Conservation (phyloP, 108 stramenopile genomes). For the Nitzschia inconspicua region DNA sequence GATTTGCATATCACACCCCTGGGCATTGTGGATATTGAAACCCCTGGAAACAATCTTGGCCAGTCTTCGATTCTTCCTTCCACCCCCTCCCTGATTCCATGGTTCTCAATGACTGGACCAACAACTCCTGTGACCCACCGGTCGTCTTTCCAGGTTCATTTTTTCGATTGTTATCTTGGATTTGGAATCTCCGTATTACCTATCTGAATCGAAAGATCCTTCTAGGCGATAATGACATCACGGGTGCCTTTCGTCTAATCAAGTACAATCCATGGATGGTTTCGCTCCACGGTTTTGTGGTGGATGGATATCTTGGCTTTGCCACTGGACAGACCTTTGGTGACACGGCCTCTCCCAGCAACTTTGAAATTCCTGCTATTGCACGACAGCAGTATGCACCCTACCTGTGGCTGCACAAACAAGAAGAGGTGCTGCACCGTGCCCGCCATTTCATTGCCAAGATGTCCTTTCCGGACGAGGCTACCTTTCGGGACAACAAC, state of each 20-base stretch:
- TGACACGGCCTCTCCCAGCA: neutral
- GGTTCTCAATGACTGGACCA: conserved; percentile 14
- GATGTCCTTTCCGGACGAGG: neutral
- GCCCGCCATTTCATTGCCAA: neutral
- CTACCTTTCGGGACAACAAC: no score
- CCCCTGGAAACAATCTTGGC: neutral
- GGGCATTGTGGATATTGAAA: neutral
- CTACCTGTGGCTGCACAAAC: conserved; percentile 3
- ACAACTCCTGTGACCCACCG: conserved; percentile 2
- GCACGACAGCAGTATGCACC: neutral
- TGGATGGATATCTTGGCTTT: neutral
- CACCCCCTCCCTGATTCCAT: neutral
- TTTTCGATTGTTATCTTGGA: neutral
- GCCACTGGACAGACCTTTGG: conserved; percentile 12
- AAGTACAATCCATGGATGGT: conserved; percentile 9
- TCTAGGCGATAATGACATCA: neutral
- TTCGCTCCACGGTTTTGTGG: neutral
- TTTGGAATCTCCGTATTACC: conserved; percentile 15
- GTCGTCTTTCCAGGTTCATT: conserved; percentile 1
- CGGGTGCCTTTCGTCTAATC: conserved; percentile 3
- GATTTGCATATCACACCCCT: conserved; percentile 1
- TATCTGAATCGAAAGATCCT: neutral
- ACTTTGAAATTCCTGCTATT: neutral
- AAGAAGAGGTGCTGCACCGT: neutral
- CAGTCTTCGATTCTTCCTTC: neutral